Conservation (phyloP, 495 filamentous ascomycete species). For the Penicillium turbatum region DNA sequence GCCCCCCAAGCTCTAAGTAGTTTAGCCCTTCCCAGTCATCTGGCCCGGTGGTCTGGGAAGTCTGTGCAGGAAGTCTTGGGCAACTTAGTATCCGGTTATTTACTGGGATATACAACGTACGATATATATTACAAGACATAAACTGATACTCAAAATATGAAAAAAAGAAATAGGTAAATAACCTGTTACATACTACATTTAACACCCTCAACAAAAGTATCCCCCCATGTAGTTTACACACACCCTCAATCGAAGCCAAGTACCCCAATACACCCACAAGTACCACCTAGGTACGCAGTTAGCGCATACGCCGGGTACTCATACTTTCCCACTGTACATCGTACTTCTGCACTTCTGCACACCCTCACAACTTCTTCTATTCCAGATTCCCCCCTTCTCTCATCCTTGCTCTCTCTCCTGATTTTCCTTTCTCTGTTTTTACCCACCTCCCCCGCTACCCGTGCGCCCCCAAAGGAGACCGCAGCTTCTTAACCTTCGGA, state of each 20-base stretch:
- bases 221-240: no score
- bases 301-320: neutral
- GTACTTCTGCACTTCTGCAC: slow-evolving; percentile 9
- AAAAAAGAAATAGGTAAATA: no score
- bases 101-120: neutral
- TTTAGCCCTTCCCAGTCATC: neutral
- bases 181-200: no score
- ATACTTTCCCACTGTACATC: slow-evolving; percentile 1
- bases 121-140: neutral
- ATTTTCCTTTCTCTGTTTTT: slow-evolving; percentile 2
- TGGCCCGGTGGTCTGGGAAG: neutral
- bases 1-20: neutral
- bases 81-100: no score
- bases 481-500: slow-evolving; percentile 7
- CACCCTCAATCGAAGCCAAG: neutral
- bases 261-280: neutral
- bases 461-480: slow-evolving; percentile 4
- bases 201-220: no score
- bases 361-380: neutral
- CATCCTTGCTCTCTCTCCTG: slow-evolving; percentile 2
- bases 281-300: neutral
- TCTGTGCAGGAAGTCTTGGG: neutral
- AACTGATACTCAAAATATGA: no score
- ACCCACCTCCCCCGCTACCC: neutral
- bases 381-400: slow-evolving; percentile 6